These are phyloP conservation scores for Alternaria longipes DNA, from an alignment of 2,329 filamentous ascomycete genomes.

Conservation along the genomic window DNA sequence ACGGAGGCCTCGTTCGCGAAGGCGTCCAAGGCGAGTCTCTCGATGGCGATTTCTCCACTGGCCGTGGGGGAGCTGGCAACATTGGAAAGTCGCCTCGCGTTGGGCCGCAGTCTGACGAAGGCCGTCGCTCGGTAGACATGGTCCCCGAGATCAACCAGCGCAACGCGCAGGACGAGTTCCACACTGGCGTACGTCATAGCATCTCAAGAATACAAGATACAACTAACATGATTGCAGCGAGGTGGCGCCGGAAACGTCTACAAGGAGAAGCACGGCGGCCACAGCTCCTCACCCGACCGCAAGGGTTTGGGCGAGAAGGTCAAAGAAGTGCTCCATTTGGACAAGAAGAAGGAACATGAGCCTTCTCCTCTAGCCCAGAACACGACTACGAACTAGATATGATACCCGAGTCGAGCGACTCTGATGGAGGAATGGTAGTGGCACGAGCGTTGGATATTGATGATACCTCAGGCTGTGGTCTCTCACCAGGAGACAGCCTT, in stretches of 20 bases:
- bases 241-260: conserved; percentile 59
- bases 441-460: conserved; percentile 14
- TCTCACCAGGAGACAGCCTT: conserved; percentile 15
- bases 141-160: conserved; percentile 57
- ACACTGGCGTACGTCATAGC: conserved; percentile 54
- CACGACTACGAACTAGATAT: conserved; percentile 31
- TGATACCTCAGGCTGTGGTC: conserved; percentile 23
- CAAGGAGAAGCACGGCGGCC: conserved; percentile 59
- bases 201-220: not conserved
- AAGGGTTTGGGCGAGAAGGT: conserved; percentile 56
- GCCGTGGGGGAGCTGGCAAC: conserved; percentile 50
- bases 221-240: conserved; percentile 42
- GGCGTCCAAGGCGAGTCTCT: conserved; percentile 51
- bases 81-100: conserved; percentile 50
- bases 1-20: conserved; percentile 59
- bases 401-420: conserved; percentile 29
- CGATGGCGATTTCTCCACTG: conserved; percentile 53
- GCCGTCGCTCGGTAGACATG: conserved; percentile 51
- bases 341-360: conserved; percentile 49
- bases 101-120: conserved; percentile 33
- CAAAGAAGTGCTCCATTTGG: conserved; percentile 52
- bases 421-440: conserved; percentile 20
- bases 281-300: conserved; percentile 49
- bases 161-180: conserved; percentile 54
- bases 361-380: conserved; percentile 38